Conservation (phyloP, 1,284 basidiomycete species). For the Rhodotorula sp. region DNA sequence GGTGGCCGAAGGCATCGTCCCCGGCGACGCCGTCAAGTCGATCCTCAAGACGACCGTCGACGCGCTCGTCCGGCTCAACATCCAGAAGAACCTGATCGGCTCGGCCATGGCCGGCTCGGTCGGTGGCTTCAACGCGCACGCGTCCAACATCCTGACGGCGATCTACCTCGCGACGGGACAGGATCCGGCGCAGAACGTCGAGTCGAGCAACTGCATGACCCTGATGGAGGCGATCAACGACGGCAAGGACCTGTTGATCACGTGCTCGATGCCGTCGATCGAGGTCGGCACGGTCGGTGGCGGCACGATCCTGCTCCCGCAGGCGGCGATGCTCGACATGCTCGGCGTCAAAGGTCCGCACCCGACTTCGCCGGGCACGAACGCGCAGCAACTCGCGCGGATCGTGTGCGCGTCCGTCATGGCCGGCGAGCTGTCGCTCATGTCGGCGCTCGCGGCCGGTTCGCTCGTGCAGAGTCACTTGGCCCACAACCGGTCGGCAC, state of each 20-base stretch:
- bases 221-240: constrained; percentile 96
- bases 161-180: constrained; percentile 96
- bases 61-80: constrained; percentile 86
- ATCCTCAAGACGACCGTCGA: constrained; percentile 95
- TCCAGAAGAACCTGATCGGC: constrained; percentile 96
- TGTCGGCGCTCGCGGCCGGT: constrained; percentile 85
- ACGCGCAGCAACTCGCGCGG: constrained; percentile 80
- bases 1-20: constrained; percentile 91
- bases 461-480: constrained; percentile 39
- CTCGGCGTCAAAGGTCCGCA: constrained; percentile 86
- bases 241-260: constrained; percentile 85
- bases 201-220: constrained; percentile 97
- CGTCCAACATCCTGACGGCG: constrained; percentile 94
- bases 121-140: constrained; percentile 98
- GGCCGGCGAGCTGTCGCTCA: constrained; percentile 81
- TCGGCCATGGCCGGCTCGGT: constrained; percentile 96
- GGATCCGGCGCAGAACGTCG: constrained; percentile 98
- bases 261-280: constrained; percentile 90
- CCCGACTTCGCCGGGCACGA: constrained; percentile 73
- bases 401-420: constrained; percentile 86
- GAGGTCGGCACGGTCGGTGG: constrained; percentile 97
- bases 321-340: constrained; percentile 86
- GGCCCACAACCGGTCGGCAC: constrained; percentile 60
- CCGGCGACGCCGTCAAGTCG: constrained; percentile 79
- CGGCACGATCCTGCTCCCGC: constrained; percentile 83